Evolutionary conservation across 768 basidiomycete genomes (phyloP), one percentile per base, ranked within the genome.

Genomic region (Hygrophoropsis aurantiaca): DNA sequence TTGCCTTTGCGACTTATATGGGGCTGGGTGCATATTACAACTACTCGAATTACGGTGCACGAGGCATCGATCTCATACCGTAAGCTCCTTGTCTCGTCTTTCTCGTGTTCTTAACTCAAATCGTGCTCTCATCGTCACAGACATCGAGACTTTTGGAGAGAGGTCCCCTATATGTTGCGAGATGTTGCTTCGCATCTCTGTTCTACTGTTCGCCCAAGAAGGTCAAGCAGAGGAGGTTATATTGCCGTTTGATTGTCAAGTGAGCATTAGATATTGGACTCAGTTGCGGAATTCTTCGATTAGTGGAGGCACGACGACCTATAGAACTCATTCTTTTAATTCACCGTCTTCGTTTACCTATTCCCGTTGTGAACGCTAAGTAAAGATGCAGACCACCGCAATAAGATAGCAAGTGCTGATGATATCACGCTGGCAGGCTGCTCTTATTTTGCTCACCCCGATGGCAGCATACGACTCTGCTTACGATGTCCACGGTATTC

Each of bases 131-230:
- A 40, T 51, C 11, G 6, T 13, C 23, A 11, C 53, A 92, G 89
- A 49, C 90, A 93, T 66, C 87, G 90, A 40, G 88, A 91, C 60
- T 93, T 93, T 66, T 92, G 90, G 90, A 73, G 82, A 62, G 90
- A 93, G 66, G 87, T 92, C 3, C 90, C 90, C 4, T 90, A 89
- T 55, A 87, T 93, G 81, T 63, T 90, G 37, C 75, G 77, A 35
- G 90, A 92, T 56, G 85, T 93, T 19, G 61, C 85, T 42, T 79
- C 83, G 18, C 88, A 91, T 66, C 66, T 92, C 32, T 90, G 87
- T 65, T 82, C 86, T 13, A 77, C 77, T 36, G 78, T 87, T 33
- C 82, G 85, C 41, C 82, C 84, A 54, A 78, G 82, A 56, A 80
- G 80, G 30, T 70, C 83, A 13, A 78, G 72, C 59, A 79, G 84